These are phyloP conservation scores for Astraeus odoratus DNA, from an alignment of 768 basidiomycete genomes.

Conservation along the genomic window DNA sequence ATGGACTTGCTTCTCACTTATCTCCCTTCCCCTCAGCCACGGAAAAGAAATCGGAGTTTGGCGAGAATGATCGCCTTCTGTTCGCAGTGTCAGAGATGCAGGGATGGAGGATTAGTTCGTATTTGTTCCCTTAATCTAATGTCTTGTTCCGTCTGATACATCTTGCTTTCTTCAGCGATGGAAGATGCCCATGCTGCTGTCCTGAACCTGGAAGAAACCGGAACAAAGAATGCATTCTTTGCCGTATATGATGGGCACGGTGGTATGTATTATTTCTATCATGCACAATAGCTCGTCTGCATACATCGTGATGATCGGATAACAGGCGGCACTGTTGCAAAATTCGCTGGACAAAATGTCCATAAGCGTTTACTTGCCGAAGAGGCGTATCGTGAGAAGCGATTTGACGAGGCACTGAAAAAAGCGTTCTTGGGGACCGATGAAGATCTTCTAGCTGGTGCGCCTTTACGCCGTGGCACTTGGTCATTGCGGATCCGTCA, in stretches of 20 bases:
- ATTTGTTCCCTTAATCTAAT: background rate
- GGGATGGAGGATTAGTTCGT: constrained; percentile 97
- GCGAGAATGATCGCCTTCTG: constrained; percentile 59
- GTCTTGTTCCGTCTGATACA: background rate
- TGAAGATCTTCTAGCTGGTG: constrained; percentile 85
- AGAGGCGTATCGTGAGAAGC: constrained; percentile 59
- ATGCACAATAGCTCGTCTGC: background rate
- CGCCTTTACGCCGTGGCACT: constrained; percentile 17
- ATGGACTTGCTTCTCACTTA: constrained; percentile 7
- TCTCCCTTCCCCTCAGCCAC: constrained; percentile 46
- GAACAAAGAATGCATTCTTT: constrained; percentile 71
- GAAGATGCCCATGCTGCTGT: constrained; percentile 88
- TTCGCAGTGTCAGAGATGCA: constrained; percentile 96
- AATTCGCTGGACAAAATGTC: constrained; percentile 78
- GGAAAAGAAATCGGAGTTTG: constrained; percentile 71
- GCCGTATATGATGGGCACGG: constrained; percentile 99
- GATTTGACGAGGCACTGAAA: constrained; percentile 77
- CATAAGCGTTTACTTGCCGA: constrained; percentile 72
- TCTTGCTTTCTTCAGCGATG: constrained; percentile 61
- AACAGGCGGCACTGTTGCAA: constrained; percentile 76
- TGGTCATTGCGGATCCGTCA: background rate
- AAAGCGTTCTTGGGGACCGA: constrained; percentile 89
- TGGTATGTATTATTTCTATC: constrained; percentile 41
- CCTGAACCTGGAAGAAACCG: constrained; percentile 55
- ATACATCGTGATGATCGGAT: background rate